Evolutionary conservation across 2,329 filamentous ascomycete genomes (phyloP), one percentile per base, ranked within the genome.

Genomic region (Sclerotinia spermophila): DNA sequence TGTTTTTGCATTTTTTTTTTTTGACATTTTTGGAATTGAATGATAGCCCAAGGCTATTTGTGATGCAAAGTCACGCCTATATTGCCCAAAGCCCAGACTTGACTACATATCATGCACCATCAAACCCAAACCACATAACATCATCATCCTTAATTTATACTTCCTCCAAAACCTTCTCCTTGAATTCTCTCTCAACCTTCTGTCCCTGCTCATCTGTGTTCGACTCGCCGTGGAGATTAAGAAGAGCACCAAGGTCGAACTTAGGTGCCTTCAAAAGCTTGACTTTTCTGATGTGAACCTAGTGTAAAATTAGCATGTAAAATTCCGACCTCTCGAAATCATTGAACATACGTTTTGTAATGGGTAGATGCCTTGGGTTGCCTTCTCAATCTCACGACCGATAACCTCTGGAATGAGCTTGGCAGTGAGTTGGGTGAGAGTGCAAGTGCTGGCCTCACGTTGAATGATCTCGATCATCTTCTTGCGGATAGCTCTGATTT

Each of bases 381-480:
- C 90, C 91, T 99, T 99, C 91, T 99, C 96, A 79, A 99, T 99
- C 88, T 98, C 96, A 82, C 96, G 94, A 80, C 96, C 96, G 83
- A 99, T 98, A 79, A 98, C 96, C 88, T 99, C 96, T 76, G 96
- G 96, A 82, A 99, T 98, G 80, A 99, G 90, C 91, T 99, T 99
- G 83, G 93, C 92, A 82, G 94, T 97, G 80, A 99, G 91, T 89
- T 98, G 95, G 79, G 92, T 91, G 77, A 99, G 90, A 76, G 94
- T 97, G 90, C 94, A 97, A 87, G 88, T 93, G 79, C 92, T 89
- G 75, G 96, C 96, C 88, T 99, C 96, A 80, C 94, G 92, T 85
- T 92, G 89, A 85, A 99, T 98, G 85, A 99, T 98, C 86, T 99
- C 96, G 76, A 89, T 92, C 96, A 99, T 99, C 93, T 99, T 98